Evolutionary conservation across 2,329 filamentous ascomycete species (phyloP), one percentile per base, ranked within the genome.

Genomic region (Fusarium sp.): DNA sequence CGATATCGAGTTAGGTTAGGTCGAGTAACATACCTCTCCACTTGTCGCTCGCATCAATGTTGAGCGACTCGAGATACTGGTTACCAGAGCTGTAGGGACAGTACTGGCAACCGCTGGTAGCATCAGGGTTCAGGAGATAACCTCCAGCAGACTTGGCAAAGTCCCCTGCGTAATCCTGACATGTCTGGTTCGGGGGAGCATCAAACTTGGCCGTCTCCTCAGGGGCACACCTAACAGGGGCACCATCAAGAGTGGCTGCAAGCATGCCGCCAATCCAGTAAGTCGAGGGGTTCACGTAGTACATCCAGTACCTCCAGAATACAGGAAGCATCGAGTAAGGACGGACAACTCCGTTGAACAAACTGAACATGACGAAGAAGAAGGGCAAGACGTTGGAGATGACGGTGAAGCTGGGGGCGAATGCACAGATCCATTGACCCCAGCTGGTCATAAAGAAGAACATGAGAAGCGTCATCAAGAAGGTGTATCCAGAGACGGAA

Each of bases 401-500:
- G 72, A 95, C 92, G 1, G 93, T 94, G 83, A 95, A 95, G 45
- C 87, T 92, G 0, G 94, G 93, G 0, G 94, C 93, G 81, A 95
- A 95, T 1, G 94, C 94, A 72, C 92, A 93, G 76, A 97, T 94
- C 93, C 93, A 96, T 80, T 95, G 94, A 22, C 93, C 94, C 93
- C 92, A 95, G 75, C 87, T 91, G 35, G 88, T 89, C 81, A 92
- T 89, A 86, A 95, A 95, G 9, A 95, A 82, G 85, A 91, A 94
- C 84, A 95, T 95, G 1, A 96, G 87, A 78, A 95, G 84, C 1
- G 89, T 90, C 92, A 97, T 95, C 29, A 96, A 83, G 84, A 93
- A 96, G 18, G 92, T 89, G 80, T 95, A 96, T 14, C 94, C 94
- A 0, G 93, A 89, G 0, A 89, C 89, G 2, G 87, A 87, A 37